Percentiles rank a stretch among this genome's conserved stretches.
These are phyloP conservation scores for Leishmania gerbilli DNA, from an alignment of 208 protist species.

Conservation along the genomic window DNA sequence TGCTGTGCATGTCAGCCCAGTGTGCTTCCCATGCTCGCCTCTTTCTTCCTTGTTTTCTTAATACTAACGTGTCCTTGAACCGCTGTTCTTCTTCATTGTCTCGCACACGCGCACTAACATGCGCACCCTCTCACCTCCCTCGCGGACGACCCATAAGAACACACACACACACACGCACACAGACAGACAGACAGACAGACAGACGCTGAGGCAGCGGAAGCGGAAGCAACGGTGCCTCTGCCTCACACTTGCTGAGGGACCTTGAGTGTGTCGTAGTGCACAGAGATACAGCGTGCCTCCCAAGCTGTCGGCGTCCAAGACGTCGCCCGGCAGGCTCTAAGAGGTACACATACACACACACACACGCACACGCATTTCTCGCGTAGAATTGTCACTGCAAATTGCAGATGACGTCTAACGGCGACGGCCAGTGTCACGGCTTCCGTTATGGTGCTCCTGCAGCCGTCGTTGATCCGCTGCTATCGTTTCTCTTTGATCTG, in stretches of 20 bases:
- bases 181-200: background rate
- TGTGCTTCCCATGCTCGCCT: background rate
- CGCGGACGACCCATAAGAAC: background rate
- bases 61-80: background rate
- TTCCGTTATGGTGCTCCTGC: slow-evolving; percentile 49
- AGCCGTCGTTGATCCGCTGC: slow-evolving; percentile 65
- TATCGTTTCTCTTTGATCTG: slow-evolving; percentile 63
- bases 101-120: background rate
- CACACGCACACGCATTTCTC: background rate
- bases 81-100: background rate
- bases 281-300: background rate
- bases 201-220: background rate
- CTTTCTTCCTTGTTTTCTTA: slow-evolving; percentile 7
- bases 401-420: background rate
- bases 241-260: background rate
- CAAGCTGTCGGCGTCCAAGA: background rate
- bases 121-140: background rate
- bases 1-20: background rate
- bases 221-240: background rate
- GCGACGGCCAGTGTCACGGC: slow-evolving; percentile 3
- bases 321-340: background rate
- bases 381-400: background rate
- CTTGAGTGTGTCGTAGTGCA: background rate
- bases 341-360: too few species aligned
- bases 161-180: background rate